Conservation (phyloP, 2,329 filamentous ascomycete genomes). For the Sporothrix brunneoviolacea region DNA sequence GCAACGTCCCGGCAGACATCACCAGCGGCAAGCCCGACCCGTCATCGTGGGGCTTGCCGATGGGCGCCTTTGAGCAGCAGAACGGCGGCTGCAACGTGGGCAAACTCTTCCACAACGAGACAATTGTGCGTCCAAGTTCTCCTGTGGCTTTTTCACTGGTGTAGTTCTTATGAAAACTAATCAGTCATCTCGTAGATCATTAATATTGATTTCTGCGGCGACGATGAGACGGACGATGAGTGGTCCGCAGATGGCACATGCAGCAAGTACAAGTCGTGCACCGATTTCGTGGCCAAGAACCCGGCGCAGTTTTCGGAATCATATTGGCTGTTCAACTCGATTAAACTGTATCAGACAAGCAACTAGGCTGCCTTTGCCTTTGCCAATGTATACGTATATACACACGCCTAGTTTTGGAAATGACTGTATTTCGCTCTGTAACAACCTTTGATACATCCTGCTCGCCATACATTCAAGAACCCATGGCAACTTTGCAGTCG, state of each 20-base stretch:
- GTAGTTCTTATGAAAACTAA: no score
- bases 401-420: no score
- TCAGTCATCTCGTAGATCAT: slow-evolving; percentile 18
- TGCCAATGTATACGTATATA: no score
- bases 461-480: slow-evolving; percentile 29
- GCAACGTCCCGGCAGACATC: slow-evolving; percentile 36
- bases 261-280: slow-evolving; percentile 32
- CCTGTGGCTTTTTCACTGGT: no score
- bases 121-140: slow-evolving; percentile 37
- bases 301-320: slow-evolving; percentile 49
- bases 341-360: slow-evolving; percentile 33
- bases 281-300: slow-evolving; percentile 49
- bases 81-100: slow-evolving; percentile 46
- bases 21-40: slow-evolving; percentile 33
- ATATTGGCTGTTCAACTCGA: slow-evolving; percentile 51
- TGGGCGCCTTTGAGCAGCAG: slow-evolving; percentile 27
- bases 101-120: slow-evolving; percentile 46
- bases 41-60: slow-evolving; percentile 33
- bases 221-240: slow-evolving; percentile 15
- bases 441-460: no score
- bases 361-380: no score
- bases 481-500: slow-evolving; percentile 44
- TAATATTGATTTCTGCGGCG: slow-evolving; percentile 26
- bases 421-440: no score
- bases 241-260: slow-evolving; percentile 17